phyloP scores from a whole-genome alignment of 106 monocot genomes.

The Gastrodia elata region DNA sequence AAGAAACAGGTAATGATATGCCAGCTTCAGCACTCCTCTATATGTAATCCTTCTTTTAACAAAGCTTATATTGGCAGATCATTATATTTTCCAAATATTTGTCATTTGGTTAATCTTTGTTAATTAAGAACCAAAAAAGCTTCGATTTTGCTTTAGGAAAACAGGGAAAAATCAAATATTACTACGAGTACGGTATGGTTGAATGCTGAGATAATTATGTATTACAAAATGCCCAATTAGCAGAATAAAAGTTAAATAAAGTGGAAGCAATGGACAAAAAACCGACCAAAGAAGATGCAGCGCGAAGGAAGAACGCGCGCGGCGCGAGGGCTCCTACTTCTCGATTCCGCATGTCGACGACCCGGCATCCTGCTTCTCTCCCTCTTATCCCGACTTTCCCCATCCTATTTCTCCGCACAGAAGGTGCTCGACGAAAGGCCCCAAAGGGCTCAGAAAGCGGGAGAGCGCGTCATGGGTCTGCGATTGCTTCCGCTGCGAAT shows the following conservation, averaged over 20 bases:
- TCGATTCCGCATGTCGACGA: conserved; percentile 35
- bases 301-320: conserved; percentile 36
- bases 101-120: too few species aligned
- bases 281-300: conserved; percentile 50
- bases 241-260: background rate
- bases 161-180: too few species aligned
- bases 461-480: background rate
- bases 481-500: background rate
- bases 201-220: too few species aligned
- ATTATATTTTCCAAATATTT: too few species aligned
- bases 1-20: too few species aligned
- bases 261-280: background rate
- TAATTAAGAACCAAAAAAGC: too few species aligned
- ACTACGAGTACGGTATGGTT: too few species aligned
- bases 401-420: background rate
- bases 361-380: conserved; percentile 5
- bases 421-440: background rate
- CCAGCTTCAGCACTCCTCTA: too few species aligned
- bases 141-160: too few species aligned
- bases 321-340: conserved; percentile 49
- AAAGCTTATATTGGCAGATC: too few species aligned
- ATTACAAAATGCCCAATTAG: background rate
- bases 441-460: background rate
- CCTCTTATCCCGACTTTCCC: conserved; percentile 10
- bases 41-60: too few species aligned